Evolutionary conservation across 495 filamentous ascomycete genomes (phyloP), one percentile per base, ranked within the genome.

Genomic region (Lasiosphaeriaceae sp.): DNA sequence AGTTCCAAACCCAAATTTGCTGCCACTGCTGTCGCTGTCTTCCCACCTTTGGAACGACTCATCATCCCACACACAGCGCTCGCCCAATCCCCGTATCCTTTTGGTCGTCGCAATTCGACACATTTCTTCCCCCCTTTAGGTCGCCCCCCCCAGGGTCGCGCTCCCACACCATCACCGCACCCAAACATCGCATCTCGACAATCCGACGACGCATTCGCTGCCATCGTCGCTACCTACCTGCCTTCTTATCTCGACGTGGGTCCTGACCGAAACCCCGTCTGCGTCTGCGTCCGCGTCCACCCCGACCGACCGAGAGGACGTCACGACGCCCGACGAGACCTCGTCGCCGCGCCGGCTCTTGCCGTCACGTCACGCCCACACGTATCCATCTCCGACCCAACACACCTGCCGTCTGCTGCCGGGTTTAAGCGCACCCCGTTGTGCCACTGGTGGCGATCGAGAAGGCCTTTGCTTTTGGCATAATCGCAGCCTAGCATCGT

Each of bases 361-460:
- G 39, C 50, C 20, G 14, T 35, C 41, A 35, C 19, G 34, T 55
- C 48, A 31, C 37, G 31, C 41, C 43, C 19, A 46, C 34, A 46
- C 31, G 31, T 19, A 34, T 5, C 11, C n/a, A 41, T 49, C 19
- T n/a, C 22, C 43, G 43, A 53, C 44, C 48, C 55, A 55, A 54
- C 57, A 55, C 52, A 37, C 14, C 34, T 37, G 34, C 1, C 39
- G 39, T 12, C 39, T 43, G 39, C 55, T 52, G 52, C 65, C 62
- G 60, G 58, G 50, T 60, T 47, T 66, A 68, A 61, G 60, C 66
- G 61, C 56, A 60, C 62, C 39, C 55, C 52, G 23, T 17, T 58
- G 52, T 64, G 58, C 59, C 60, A 60, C 61, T 55, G 65, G 61
- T 67, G 62, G 67, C 65, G 57, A 57, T 54, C 59, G 46, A 50